Base-by-base conservation (phyloP, 2,329 filamentous ascomycete species). In the Hypoxylon sp. region DNA sequence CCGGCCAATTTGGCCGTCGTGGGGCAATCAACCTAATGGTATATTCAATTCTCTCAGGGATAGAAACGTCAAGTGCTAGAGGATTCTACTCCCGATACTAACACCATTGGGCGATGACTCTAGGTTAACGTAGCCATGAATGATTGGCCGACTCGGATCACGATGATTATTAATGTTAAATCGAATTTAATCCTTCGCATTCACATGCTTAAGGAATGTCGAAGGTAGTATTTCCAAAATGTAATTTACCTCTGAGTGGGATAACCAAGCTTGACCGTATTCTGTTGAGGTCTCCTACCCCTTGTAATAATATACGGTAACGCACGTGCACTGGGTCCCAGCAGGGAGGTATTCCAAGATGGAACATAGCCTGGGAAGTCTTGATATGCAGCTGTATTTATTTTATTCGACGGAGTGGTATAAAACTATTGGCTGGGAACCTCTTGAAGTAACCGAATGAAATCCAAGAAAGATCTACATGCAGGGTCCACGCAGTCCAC, bases 391-490 rank as follows among this genome's bases (percentile, higher is more conserved):
- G 19, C 21, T 14, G 13, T 25, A 34, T 10, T 34, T 32, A 25
- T 34, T 57, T 21, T 46, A 17, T 45, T 45, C 28, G 38, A 43
- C 10, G 25, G 5, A 5, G n/a, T 1, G 14, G 43, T 38, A 21
- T 30, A 17, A 14, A 25, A 56, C 32, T 49, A 65, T 65, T 65
- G 57, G 63, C 11, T 28, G 51, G 28, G 10, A 14, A 14, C 10
- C 34, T 43, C 4, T 32, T 19, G 7, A 9, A 32, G 51, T 48
- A 56, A 23, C 52, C 48, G 53, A 46, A 43, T 62, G 48, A 19
- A 55, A 50, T 48, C 46, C 19, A 32, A 62, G 48, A 14, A 36
- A n/a, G 52, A 59, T 58, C 48, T 56, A 53, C 57, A 53, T 53
- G 52, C 63, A 62, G 48, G 52, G 52, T 49, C 46, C 52, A 53